These are phyloP conservation scores for Annona squamosa DNA, from an alignment of 164 flowering plant genomes.

Conservation along the genomic window DNA sequence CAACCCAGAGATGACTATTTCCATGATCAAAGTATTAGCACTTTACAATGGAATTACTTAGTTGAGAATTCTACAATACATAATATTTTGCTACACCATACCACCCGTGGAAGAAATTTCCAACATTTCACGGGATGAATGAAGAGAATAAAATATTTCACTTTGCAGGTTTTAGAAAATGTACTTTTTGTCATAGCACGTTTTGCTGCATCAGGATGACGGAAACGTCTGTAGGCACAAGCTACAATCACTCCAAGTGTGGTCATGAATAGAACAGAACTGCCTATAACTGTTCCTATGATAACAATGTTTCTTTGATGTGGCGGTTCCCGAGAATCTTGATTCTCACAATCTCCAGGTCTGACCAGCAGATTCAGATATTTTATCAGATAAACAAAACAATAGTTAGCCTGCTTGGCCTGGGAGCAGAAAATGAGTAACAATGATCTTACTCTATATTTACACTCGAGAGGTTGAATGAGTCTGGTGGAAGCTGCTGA, in stretches of 20 bases:
- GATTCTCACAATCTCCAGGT: conserved; percentile 31
- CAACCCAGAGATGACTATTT: background rate
- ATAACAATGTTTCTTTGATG: conserved; percentile 9
- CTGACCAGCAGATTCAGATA: conserved; percentile 26
- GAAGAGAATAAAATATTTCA: background rate
- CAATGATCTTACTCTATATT: conserved; percentile 45
- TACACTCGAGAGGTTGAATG: conserved; percentile 29
- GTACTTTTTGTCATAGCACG: conserved; percentile 35
- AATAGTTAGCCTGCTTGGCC: background rate
- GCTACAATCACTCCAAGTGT: conserved; percentile 26
- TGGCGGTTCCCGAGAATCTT: conserved; percentile 14
- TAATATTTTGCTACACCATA: background rate
- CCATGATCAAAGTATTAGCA: background rate
- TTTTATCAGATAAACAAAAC: background rate
- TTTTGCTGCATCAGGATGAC: conserved; percentile 7
- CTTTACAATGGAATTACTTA: background rate
- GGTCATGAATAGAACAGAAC: conserved; percentile 34
- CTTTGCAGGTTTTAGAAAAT: conserved; percentile 14
- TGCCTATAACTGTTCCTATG: conserved; percentile 40
- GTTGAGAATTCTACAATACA: background rate
- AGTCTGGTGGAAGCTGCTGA: conserved; percentile 24
- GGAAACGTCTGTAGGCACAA: conserved; percentile 25
- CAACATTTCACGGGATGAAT: background rate
- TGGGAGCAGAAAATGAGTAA: background rate
- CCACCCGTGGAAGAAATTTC: background rate